Base-by-base conservation (phyloP, 192 early-diverging fungal species). In the Spinellus fusiger region DNA sequence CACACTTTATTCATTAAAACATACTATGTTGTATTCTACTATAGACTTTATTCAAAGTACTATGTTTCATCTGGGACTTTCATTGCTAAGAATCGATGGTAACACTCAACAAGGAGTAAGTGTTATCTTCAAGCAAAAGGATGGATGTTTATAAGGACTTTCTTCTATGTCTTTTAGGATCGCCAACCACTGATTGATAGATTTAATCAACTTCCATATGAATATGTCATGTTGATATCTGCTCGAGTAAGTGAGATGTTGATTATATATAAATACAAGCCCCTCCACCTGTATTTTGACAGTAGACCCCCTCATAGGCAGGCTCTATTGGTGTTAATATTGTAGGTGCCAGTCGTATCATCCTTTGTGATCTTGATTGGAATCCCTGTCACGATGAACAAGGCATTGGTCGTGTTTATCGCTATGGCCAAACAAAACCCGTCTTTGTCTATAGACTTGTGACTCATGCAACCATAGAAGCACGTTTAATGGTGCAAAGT, bases 361-460 rank as follows among this genome's bases (percentile, higher is more conserved):
- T 93, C 16, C 56, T 93, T 13, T 73, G 84, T 57, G 91, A 91
- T 60, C 66, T 82, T 26, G 88, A 87, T 35, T 93, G 89, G 89
- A 93, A 91, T 51, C 91, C 91, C 22, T 84, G 82, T 32, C 69
- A 73, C 47, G 86, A 88, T 58, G 84, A 91, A 47, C 89, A 91
- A 70, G 84, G 86, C 2, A 77, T 91, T 29, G 89, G 85, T 0
- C 72, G 87, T 27, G 54, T 77, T n/a, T 68, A 88, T 65, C 78
- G 86, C 9, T 89, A 83, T 68, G 88, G 85, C 8, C 89, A 91
- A 64, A 78, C 54, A 16, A 75, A 79, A n/a, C 80, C 73, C 12
- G 87, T 91, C 20, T 84, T 70, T 68, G 82, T 89, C 4, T 91
- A 91, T 54, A 68, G 87, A 7, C 62, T 89, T 40, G 55, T 81